Conservation (phyloP, 2,329 filamentous ascomycete genomes). For the Bipolaris zeicola region DNA sequence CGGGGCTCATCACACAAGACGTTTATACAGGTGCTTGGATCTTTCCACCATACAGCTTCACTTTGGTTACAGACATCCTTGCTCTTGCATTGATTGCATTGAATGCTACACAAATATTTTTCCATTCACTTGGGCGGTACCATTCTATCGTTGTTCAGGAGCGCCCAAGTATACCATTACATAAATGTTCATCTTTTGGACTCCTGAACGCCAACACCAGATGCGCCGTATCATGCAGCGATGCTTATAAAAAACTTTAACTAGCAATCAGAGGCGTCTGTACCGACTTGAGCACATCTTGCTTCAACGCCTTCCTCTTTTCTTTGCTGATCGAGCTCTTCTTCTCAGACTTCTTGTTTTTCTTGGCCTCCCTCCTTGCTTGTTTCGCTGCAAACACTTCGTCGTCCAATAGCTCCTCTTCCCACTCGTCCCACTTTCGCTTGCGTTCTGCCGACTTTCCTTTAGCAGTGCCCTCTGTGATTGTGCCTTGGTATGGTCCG, state of each 20-base stretch:
- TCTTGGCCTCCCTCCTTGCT: constrained; percentile 59
- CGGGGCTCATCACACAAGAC: too few relatives aligned
- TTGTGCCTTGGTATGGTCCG: constrained; percentile 49
- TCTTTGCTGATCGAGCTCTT: constrained; percentile 50
- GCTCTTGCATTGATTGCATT: too few relatives aligned
- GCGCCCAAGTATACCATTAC: constrained; percentile 18
- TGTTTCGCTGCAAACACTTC: constrained; percentile 44
- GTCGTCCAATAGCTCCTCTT: constrained; percentile 45
- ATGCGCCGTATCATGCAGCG: constrained; percentile 22
- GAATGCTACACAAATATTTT: too few relatives aligned
- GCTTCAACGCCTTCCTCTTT: constrained; percentile 58
- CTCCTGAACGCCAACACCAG: constrained; percentile 24
- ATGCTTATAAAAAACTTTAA: not conserved
- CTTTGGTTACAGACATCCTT: too few relatives aligned
- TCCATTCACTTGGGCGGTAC: too few relatives aligned
- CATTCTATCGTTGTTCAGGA: too few relatives aligned
- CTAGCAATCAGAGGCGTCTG: constrained; percentile 44
- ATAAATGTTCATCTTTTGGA: constrained; percentile 26
- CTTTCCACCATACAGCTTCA: too few relatives aligned
- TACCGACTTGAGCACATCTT: constrained; percentile 52
- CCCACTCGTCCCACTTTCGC: constrained; percentile 49
- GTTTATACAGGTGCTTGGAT: too few relatives aligned
- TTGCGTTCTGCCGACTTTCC: constrained; percentile 41
- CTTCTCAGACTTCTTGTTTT: constrained; percentile 38
- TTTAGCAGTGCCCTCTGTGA: constrained; percentile 28